Percentiles rank a stretch among this genome's conserved stretches.
phyloP scores from a whole-genome alignment of 2,329 filamentous ascomycete genomes.

The Beauveria varroae region DNA sequence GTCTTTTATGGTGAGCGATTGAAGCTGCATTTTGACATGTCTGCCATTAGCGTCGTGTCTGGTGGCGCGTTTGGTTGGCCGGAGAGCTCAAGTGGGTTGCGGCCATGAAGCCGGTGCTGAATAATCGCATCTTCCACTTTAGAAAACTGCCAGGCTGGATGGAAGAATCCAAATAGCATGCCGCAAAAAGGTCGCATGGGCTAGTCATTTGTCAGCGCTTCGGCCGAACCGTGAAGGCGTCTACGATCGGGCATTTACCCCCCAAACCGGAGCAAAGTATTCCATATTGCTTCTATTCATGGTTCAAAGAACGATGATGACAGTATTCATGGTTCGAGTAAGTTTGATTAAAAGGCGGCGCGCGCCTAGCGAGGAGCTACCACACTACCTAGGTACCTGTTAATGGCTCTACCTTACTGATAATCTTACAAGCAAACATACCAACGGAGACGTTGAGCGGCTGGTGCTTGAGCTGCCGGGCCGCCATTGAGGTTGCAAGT shows the following conservation, averaged over 20 bases:
- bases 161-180: not conserved
- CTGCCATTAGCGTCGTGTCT: not conserved
- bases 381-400: not conserved
- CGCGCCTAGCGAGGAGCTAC: not conserved
- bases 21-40: slow-evolving; percentile 8
- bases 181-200: not conserved
- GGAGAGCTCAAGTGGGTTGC: not conserved
- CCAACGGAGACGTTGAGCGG: no score
- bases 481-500: no score
- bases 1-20: slow-evolving; percentile 9
- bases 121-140: not conserved
- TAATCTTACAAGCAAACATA: no score
- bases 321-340: not conserved
- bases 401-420: no score
- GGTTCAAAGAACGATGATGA: not conserved
- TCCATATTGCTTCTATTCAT: not conserved
- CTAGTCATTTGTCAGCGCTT: slow-evolving; percentile 1
- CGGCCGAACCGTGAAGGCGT: not conserved
- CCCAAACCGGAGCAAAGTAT: not conserved
- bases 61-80: not conserved
- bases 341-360: not conserved
- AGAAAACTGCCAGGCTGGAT: no score
- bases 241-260: not conserved
- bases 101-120: not conserved
- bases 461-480: no score